Evolutionary conservation across 495 filamentous ascomycete species (phyloP).

Genomic region (Tuber brumale): DNA sequence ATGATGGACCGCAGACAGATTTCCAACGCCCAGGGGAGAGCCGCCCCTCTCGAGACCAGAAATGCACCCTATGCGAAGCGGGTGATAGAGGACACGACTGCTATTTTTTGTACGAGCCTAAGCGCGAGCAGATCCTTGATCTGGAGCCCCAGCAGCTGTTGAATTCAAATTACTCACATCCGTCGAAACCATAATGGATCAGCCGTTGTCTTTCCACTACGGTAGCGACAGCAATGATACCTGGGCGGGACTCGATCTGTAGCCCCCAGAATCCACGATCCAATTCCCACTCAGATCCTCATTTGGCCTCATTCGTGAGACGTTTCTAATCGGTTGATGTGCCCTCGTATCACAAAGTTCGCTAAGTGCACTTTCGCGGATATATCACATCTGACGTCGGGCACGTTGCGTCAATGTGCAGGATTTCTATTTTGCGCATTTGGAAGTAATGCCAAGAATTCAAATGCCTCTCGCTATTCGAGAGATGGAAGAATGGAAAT

Average conservation of each 20-base stretch:
- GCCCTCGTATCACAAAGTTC: background rate
- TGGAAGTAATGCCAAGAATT: background rate
- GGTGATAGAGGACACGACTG: background rate
- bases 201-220: background rate
- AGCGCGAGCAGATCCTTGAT: background rate
- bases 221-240: background rate
- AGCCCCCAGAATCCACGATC: background rate
- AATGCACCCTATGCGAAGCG: background rate
- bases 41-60: background rate
- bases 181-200: background rate
- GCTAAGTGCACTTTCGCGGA: background rate
- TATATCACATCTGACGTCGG: slow-evolving; percentile 4
- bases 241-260: background rate
- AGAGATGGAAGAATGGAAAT: background rate
- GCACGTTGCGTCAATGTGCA: background rate
- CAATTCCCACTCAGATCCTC: background rate
- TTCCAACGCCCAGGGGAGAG: background rate
- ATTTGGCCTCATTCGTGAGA: background rate
- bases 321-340: background rate
- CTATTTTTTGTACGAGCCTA: background rate
- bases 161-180: background rate
- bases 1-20: background rate
- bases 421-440: background rate
- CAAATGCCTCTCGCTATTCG: background rate
- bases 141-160: background rate